Conservation (phyloP, 768 basidiomycete species). For the Mycena leptocephala region DNA sequence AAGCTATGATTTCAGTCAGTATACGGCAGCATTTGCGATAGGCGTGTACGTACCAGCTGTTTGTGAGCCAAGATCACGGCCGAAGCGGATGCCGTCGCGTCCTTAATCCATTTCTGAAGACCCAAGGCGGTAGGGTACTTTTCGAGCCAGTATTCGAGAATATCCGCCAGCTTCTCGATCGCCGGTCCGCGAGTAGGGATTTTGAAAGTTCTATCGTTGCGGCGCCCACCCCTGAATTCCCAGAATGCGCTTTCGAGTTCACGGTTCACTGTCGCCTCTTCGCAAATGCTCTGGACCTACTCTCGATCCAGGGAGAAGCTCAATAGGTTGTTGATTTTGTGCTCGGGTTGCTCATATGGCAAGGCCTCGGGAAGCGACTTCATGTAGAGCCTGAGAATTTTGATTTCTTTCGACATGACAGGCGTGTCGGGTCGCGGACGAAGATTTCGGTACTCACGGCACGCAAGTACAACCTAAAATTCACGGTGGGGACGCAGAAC, state of each 20-base stretch:
- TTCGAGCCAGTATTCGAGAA: not conserved
- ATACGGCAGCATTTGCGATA: no score
- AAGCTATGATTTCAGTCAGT: no score
- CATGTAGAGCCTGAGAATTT: conserved; percentile 17
- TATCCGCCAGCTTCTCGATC: not conserved
- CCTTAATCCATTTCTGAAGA: no score
- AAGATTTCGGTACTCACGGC: no score
- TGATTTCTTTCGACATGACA: not conserved
- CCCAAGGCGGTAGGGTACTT: no score
- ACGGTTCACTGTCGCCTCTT: conserved; percentile 1
- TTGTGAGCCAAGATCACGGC: no score
- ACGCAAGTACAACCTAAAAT: no score
- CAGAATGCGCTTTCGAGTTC: not conserved
- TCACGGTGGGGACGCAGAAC: no score
- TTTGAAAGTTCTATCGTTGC: not conserved
- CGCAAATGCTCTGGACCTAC: not conserved
- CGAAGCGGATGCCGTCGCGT: no score
- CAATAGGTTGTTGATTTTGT: not conserved
- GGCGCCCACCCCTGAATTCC: not conserved
- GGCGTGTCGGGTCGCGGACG: no score
- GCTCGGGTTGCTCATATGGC: not conserved
- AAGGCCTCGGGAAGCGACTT: not conserved
- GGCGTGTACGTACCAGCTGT: no score
- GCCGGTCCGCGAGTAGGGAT: not conserved
- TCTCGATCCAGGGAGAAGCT: not conserved